Evolutionary conservation across 176 grass and related monocot genomes (phyloP), one percentile per base, ranked within the genome.

Genomic region (Urochloa ruziziensis): DNA sequence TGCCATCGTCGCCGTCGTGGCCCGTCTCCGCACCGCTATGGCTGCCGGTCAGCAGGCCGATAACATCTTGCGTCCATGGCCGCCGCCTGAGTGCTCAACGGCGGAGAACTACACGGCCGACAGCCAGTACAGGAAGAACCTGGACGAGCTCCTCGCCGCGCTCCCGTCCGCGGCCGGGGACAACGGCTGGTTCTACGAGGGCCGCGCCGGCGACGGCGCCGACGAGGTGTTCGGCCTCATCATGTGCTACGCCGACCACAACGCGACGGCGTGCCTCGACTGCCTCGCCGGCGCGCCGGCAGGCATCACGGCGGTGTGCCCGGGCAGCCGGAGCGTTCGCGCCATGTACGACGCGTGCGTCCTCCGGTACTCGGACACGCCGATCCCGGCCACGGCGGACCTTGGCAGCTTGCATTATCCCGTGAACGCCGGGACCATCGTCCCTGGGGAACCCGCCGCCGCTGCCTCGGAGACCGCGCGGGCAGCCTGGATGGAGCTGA

Each of bases 301-400:
- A 6, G 37, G 21, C 25, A 80, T 80, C 29, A 46, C 39, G 4
- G 0, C 0, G 18, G 1, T 2, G 5, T 90, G 76, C 76, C 68
- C 68, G 1, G 34, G 28, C 10, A 78, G 51, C 88, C 62, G 66
- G 51, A 29, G 0, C 19, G 57, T 17, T 2, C 19, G 9, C 3
- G 29, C 6, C 8, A 0, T 80, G 27, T 21, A 3, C 43, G 6
- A 81, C 69, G 17, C 67, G 3, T 94, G 92, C 74, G 7, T 80
- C 7, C 73, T 90, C 74, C 78, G 53, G 10, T 94, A 90, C 88
- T 80, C 91, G 11, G 5, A 47, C 52, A 3, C 1, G 39, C 4
- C 17, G 0, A 35, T 35, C 17, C 30, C 62, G 0, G 7, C 32
- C 62, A 18, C 7, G 2, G 32, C 62, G 0, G 30, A 65, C 7